Percentiles rank a stretch among this genome's conserved stretches.
phyloP scores from a whole-genome alignment of 169 alveolate genomes.

The Hammondia hammondi region DNA sequence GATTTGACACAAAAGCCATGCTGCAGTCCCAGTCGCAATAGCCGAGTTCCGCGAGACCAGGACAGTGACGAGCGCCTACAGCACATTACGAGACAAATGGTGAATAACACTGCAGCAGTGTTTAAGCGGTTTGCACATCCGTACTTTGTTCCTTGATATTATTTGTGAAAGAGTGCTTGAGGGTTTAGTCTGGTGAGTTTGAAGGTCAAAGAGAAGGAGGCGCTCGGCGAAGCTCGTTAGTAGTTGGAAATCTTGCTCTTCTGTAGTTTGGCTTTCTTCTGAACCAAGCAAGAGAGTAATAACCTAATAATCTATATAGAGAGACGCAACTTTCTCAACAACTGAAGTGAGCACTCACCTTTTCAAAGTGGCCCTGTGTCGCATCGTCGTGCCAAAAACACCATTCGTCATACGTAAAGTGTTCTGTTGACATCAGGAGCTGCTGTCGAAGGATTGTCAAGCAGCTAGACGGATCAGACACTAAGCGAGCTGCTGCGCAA shows the following conservation, averaged over 20 bases:
- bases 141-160: not conserved
- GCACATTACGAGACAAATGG: not conserved
- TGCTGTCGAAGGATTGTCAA: not conserved
- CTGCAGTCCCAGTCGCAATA: not conserved
- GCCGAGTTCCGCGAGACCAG: not conserved
- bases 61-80: not conserved
- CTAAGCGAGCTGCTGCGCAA: conserved; percentile 1
- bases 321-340: not conserved
- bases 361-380: not conserved
- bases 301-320: not conserved
- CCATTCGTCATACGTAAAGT: conserved; percentile 21
- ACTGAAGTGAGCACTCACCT: not conserved
- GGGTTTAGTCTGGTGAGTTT: not conserved
- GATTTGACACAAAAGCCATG: conserved; percentile 13
- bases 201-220: not conserved
- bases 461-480: not conserved
- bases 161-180: not conserved
- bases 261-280: not conserved
- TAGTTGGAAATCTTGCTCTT: not conserved
- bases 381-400: conserved; percentile 5
- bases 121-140: not conserved
- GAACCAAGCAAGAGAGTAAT: not conserved
- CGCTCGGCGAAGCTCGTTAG: not conserved
- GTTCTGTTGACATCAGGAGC: not conserved
- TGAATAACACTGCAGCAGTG: too few species aligned